Base-by-base conservation (phyloP, 192 early-diverging fungal species). In the Coemansia sp. region DNA sequence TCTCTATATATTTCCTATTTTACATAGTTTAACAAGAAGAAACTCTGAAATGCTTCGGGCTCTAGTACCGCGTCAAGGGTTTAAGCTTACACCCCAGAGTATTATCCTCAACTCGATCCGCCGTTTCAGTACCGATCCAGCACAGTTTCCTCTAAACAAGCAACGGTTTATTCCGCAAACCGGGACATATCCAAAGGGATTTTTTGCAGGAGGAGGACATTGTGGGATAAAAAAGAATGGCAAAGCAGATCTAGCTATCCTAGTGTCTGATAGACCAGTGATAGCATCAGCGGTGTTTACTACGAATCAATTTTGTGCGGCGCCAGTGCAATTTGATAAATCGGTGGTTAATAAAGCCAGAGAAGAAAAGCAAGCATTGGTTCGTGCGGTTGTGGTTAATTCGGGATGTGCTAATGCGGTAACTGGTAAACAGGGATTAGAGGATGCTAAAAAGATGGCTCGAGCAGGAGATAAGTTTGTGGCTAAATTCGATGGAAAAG, bases 321-420 rank as follows among this genome's bases (percentile, higher is more conserved):
- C 95, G 0, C 93, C 93, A 0, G 93, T 96, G 5, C 66, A 85
- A 27, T 81, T 90, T 8, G 88, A 87, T 30, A 68, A 80, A 6
- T 69, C 76, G 9, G 60, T 90, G 8, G 53, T 95, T n/a, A 44
- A 78, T 15, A 46, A 59, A 10, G 79, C 79, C 8, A 54, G 61
- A 10, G 73, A 66, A 38, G 63, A 56, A 24, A 65, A 55, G 3
- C 59, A 74, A 34, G 64, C 67, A 33, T 75, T 77, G 3, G 50
- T 83, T 14, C 58, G 58, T 14, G 70, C 65, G 2, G 71, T 93
- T 3, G 78, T 94, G 5, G 81, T 85, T 18, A 95, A 97, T 64
- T 89, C 91, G 10, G 93, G 94, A 0, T 94, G 92, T 67, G 95
- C 95, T 14, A 98, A 98, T 60, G 95, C 95, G 1, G 94, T 94